Evolutionary conservation across 1,284 basidiomycete genomes (phyloP), one percentile per base, ranked within the genome.

Genomic region (Cryptococcus sp.): DNA sequence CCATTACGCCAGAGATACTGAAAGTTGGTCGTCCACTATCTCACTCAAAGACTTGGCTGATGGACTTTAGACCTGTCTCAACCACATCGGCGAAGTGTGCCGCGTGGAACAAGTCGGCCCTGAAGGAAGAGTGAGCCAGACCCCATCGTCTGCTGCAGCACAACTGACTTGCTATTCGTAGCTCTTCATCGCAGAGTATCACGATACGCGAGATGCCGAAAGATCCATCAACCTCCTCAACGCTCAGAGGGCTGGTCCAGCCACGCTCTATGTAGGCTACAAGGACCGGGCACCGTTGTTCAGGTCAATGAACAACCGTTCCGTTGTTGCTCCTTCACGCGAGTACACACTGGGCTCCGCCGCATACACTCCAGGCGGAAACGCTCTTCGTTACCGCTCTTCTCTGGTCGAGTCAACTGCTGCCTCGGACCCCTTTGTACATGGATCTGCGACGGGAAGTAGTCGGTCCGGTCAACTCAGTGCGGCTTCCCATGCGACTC

Each of bases 111-210:
- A 51, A 7, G 46, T 66, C 16, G 68, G 62, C 13, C 46, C 53
- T 38, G 53, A 51, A 13, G 63, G 64, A 15, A 62, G 63, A 44
- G 66, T 65, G 41, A 58, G 63, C 43, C 5, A 23, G 5, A 34
- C 39, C 29, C 10, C 46, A 13, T 4, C 48, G 2, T 34, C 29
- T 13, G 29, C 29, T 13, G 13, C 29, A 10, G 8, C 13, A 34
- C 29, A 10, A 34, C 29, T 34, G 29, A 34, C 29, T 34, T 34
- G 29, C 29, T 34, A 10, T 13, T 34, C 13, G 13, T 25, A 75
- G 74, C 45, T 50, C 0, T 77, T 70, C 59, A 56, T 66, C 8
- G 73, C 66, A n/a, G 70, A 74, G 22, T 77, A 61, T 53, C 75
- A 55, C 52, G 74, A 77, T 52, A 63, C 70, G 3, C 69, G 74